Conservation (phyloP, 208 protist species). For the Leishmania martiniquensis region DNA sequence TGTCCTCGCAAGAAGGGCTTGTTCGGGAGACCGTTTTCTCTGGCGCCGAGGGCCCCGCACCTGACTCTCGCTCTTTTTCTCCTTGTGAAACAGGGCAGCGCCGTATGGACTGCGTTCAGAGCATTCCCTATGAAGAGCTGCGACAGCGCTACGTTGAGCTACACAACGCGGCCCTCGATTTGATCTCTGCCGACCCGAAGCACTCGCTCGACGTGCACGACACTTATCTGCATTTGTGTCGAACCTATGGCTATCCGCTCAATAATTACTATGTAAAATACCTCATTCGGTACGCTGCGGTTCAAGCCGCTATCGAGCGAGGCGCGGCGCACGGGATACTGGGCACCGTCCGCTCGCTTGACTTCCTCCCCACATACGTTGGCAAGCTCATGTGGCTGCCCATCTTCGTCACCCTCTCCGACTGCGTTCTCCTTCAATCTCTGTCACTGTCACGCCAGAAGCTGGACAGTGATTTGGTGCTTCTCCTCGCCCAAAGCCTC, state of each 20-base stretch:
- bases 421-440: constrained; percentile 40
- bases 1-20: neutral
- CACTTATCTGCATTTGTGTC: constrained; percentile 14
- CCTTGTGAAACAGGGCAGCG: neutral
- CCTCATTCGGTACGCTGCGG: constrained; percentile 3
- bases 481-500: constrained; percentile 44
- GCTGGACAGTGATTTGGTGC: constrained; percentile 45
- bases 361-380: constrained; percentile 47
- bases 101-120: neutral
- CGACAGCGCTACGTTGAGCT: constrained; percentile 5
- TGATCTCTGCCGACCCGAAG: constrained; percentile 11
- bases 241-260: constrained; percentile 1
- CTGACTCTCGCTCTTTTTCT: too few relatives aligned
- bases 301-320: constrained; percentile 6
- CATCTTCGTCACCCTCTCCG: constrained; percentile 49
- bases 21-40: neutral
- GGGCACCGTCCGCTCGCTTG: constrained; percentile 22
- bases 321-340: neutral
- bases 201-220: constrained; percentile 2
- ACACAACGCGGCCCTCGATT: constrained; percentile 1
- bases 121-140: neutral
- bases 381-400: constrained; percentile 37
- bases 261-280: constrained; percentile 5
- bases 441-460: constrained; percentile 44
- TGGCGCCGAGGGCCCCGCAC: neutral